These are phyloP conservation scores for Phytophthora sp. DNA, from an alignment of 352 stramenopile species.

Conservation along the genomic window DNA sequence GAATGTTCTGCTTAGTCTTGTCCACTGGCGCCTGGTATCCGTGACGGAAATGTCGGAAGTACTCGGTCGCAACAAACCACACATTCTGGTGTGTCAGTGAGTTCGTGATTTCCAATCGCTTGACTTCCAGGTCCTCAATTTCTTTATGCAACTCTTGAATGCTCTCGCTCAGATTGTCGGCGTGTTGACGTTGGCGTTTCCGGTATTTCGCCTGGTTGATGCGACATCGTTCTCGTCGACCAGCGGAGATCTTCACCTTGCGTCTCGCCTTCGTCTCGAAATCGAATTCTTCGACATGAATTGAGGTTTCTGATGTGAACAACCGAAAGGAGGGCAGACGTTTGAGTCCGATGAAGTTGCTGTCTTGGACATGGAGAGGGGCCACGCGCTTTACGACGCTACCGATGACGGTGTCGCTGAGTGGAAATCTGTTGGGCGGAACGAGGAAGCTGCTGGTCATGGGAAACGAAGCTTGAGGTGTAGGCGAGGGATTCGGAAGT, in stretches of 20 bases:
- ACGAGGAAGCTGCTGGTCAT: conserved; percentile 17
- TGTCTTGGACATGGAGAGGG: conserved; percentile 1
- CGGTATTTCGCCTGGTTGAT: conserved; percentile 28
- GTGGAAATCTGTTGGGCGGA: conserved; percentile 1
- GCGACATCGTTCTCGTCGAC: conserved; percentile 18
- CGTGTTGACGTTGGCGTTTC: conserved; percentile 10
- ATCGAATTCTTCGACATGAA: not conserved
- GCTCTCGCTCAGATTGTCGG: not conserved
- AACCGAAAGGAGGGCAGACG: not conserved
- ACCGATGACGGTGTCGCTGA: conserved; percentile 7
- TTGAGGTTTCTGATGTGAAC: not conserved
- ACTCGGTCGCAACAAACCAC: conserved; percentile 20
- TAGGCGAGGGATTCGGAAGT: conserved; percentile 7
- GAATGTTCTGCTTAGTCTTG: not conserved
- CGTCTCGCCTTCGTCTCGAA: not conserved
- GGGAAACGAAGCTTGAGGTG: not conserved
- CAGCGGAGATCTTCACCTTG: conserved; percentile 1
- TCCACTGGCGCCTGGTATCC: conserved; percentile 8
- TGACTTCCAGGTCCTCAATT: conserved; percentile 3
- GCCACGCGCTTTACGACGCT: conserved; percentile 4
- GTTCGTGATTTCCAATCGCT: not conserved
- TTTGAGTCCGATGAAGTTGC: not conserved
- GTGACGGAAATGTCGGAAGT: conserved; percentile 19
- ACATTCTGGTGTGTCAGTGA: not conserved
- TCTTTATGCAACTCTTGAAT: conserved; percentile 13